These are phyloP conservation scores for Pseudoperonospora humuli DNA, from an alignment of 352 stramenopile genomes.

Conservation along the genomic window DNA sequence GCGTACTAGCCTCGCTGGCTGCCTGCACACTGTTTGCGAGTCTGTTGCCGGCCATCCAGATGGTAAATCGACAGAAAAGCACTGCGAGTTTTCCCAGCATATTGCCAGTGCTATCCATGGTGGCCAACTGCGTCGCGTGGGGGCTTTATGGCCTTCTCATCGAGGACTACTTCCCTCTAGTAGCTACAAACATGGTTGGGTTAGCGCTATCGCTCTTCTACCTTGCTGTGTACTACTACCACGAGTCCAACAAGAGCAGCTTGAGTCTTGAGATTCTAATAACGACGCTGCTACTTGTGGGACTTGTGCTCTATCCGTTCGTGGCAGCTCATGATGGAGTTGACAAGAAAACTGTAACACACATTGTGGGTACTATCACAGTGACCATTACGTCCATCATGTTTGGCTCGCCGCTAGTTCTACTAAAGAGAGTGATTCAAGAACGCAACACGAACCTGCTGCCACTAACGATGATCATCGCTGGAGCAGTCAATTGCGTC, in stretches of 20 bases:
- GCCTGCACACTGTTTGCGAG: constrained; percentile 41
- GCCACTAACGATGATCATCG: constrained; percentile 42
- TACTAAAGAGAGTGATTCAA: constrained; percentile 40
- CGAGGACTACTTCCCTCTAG: constrained; percentile 43
- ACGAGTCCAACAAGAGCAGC: constrained; percentile 16
- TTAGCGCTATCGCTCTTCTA: constrained; percentile 38
- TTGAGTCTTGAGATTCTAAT: constrained; percentile 21
- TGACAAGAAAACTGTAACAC: constrained; percentile 17
- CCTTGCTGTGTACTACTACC: constrained; percentile 35
- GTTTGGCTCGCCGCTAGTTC: constrained; percentile 48
- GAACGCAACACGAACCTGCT: constrained; percentile 34
- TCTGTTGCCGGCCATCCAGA: constrained; percentile 30
- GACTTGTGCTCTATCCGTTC: constrained; percentile 31
- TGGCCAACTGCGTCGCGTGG: constrained; percentile 55
- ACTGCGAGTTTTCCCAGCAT: constrained; percentile 26
- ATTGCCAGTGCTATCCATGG: constrained; percentile 50
- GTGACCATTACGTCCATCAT: constrained; percentile 53
- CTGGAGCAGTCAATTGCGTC: constrained; percentile 37
- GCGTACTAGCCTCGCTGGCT: constrained; percentile 34
- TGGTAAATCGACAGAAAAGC: constrained; percentile 27
- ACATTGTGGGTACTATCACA: constrained; percentile 43
- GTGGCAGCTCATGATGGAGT: constrained; percentile 18
- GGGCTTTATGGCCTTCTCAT: constrained; percentile 43
- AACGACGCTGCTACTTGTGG: constrained; percentile 15
- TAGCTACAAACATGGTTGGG: constrained; percentile 42